Conservation (phyloP, 2,329 filamentous ascomycete genomes). For the Aspergillus chevalieri region DNA sequence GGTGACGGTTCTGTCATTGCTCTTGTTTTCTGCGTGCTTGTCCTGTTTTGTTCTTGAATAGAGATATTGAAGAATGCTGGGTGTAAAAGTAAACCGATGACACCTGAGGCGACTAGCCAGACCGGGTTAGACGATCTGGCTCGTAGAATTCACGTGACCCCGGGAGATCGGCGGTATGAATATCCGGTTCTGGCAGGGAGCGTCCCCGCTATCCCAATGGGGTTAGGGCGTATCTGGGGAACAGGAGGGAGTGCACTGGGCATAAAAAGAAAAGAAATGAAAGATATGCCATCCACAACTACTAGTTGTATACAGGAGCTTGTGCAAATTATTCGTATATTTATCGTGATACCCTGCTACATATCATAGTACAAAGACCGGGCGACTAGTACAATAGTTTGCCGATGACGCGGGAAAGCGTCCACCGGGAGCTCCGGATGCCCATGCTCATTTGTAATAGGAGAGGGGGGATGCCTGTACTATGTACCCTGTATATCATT, state of each 20-base stretch:
- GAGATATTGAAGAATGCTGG: background rate
- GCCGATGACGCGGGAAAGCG: background rate
- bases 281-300: background rate
- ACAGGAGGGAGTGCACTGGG: background rate
- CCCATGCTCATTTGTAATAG: background rate
- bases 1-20: slow-evolving; percentile 7
- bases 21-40: background rate
- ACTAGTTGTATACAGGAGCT: background rate
- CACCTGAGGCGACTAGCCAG: background rate
- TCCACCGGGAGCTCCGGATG: background rate
- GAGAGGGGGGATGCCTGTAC: background rate
- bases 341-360: too few relatives aligned
- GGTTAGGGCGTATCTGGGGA: background rate
- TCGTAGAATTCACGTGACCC: slow-evolving; percentile 7
- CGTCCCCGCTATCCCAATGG: background rate
- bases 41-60: background rate
- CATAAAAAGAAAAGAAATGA: background rate
- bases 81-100: background rate
- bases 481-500: too few relatives aligned
- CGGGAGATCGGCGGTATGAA: slow-evolving; percentile 6
- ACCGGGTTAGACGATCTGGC: background rate
- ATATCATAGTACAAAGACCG: too few relatives aligned
- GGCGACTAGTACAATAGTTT: background rate
- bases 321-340: background rate
- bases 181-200: slow-evolving; percentile 2